Evolutionary conservation across 2,329 filamentous ascomycete genomes (phyloP), one percentile per base, ranked within the genome.

Genomic region (Neofusicoccum kwambonambiense): DNA sequence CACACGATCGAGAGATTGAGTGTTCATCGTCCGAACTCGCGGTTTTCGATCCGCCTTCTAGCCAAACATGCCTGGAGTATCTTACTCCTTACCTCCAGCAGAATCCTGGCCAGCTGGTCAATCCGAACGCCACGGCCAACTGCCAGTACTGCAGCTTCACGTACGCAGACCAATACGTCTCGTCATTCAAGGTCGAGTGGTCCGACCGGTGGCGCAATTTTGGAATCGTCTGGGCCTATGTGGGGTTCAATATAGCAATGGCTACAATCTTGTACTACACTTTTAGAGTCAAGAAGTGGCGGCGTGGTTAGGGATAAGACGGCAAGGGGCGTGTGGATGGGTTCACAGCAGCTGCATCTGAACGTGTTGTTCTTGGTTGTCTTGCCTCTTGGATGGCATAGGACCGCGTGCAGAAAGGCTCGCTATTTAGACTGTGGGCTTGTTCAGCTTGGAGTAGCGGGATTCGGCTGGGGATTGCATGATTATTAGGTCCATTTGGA

Each of bases 141-240:
- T 87, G 85, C 72, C 70, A 75, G 1, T 86, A 83, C 76, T 87
- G 85, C 72, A 67, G 76, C 3, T 70, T 84, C n/a, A 71, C 52
- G 2, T 74, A 13, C n/a, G 57, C 84, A 0, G 81, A 87, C 68
- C 77, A 79, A 41, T 86, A 81, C 74, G 73, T 87, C 45, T 71
- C 72, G 0, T 56, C 67, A 1, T 74, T 79, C 4, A 74, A 70
- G 17, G 82, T 82, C 58, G 74, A 75, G 64, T 86, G 78, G 70
- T 67, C 70, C 0, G 76, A 85, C 37, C 76, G 86, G 2, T 91
- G 89, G 89, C 81, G 89, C 65, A 90, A 92, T 72, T 91, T 87
- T 65, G 90, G 89, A 1, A 80, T 92, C 45, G 78, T 91, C 70
- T 91, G 87, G 84, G 87, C 80, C 0, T 92, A 84, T 69, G 83